These are phyloP conservation scores for Boletus pseudopeckii DNA, from an alignment of 768 basidiomycete species.

Conservation along the genomic window DNA sequence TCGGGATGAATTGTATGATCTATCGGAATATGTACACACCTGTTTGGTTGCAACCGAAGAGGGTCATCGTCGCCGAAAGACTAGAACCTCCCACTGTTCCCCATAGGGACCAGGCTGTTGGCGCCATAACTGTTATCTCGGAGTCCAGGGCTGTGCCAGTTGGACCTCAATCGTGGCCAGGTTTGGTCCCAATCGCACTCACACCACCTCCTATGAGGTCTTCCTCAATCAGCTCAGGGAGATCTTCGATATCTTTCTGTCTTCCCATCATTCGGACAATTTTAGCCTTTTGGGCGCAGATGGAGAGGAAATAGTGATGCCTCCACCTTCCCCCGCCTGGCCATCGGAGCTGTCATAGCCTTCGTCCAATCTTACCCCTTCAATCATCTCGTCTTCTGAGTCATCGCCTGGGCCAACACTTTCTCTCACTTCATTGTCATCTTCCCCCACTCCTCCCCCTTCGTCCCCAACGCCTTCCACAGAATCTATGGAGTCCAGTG, in stretches of 20 bases:
- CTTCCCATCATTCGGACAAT: slow-evolving; percentile 76
- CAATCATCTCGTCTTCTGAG: too few relatives aligned
- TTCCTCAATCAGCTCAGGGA: slow-evolving; percentile 38
- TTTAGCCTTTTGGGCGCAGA: slow-evolving; percentile 44
- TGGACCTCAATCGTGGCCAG: slow-evolving; percentile 25
- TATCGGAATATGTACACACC: slow-evolving; percentile 54
- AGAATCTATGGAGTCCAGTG: too few relatives aligned
- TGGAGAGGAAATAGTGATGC: too few relatives aligned
- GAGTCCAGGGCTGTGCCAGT: slow-evolving; percentile 28
- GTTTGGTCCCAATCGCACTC: slow-evolving; percentile 33
- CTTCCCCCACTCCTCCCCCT: too few relatives aligned
- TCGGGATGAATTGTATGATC: slow-evolving; percentile 49
- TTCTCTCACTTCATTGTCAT: too few relatives aligned
- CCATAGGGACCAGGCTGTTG: slow-evolving; percentile 43
- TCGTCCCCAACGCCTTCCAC: too few relatives aligned
- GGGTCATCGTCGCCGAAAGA: slow-evolving; percentile 10
- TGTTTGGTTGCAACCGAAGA: slow-evolving; percentile 26
- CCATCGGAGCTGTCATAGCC: too few relatives aligned
- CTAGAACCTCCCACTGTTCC: slow-evolving; percentile 15
- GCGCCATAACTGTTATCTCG: slow-evolving; percentile 40
- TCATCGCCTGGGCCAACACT: too few relatives aligned
- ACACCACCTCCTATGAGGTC: slow-evolving; percentile 43
- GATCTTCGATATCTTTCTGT: slow-evolving; percentile 43
- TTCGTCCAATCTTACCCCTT: too few relatives aligned
- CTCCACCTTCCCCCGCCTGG: too few relatives aligned